Base-by-base conservation (phyloP, 1,284 basidiomycete species). In the Tausonia pullulans region DNA sequence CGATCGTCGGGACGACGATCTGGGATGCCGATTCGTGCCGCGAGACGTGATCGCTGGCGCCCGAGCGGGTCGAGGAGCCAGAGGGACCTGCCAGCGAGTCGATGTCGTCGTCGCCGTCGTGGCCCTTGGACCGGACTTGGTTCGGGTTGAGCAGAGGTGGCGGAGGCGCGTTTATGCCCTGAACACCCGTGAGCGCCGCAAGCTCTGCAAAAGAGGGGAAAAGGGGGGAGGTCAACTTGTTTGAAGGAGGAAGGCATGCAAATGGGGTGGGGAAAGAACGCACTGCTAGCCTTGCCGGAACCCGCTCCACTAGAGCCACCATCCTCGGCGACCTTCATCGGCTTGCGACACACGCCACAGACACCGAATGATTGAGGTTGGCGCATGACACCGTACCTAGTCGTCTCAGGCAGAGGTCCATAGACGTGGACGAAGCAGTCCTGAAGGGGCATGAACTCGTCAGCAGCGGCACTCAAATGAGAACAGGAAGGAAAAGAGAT, bases 361-460 rank as follows among this genome's bases (percentile, higher is more conserved):
- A 98, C 90, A 45, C 95, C 95, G 41, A 96, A 60, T 16, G 61
- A 60, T 57, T 63, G 61, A n/a, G 60, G 80, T 41, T 85, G 82
- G 73, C 87, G 87, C 72, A 85, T 79, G 54, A 87, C 73, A 4
- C 75, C 77, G 2, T 80, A 78, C 63, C 78, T 79, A 3, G 78
- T 77, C 66, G 83, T 81, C n/a, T 76, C 81, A 5, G 89, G 87
- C 1, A 87, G 84, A 1, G 87, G 87, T 11, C 94, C 94, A 75
- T 98, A 98, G 5, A 97, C 94, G 11, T 91, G 89, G 8, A 85
- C 89, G 74, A 96, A 97, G 77, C 94, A 97, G 16, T 91, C 92
- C 90, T 94, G 64, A 7, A 5, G 7, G 6, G 58, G 68, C 49
- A 63, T 27, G 27, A 27, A 27, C 27, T 27, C 27, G 27, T 27